phyloP scores from a whole-genome alignment of 2,329 filamentous ascomycete genomes.

The Alternaria viburni region DNA sequence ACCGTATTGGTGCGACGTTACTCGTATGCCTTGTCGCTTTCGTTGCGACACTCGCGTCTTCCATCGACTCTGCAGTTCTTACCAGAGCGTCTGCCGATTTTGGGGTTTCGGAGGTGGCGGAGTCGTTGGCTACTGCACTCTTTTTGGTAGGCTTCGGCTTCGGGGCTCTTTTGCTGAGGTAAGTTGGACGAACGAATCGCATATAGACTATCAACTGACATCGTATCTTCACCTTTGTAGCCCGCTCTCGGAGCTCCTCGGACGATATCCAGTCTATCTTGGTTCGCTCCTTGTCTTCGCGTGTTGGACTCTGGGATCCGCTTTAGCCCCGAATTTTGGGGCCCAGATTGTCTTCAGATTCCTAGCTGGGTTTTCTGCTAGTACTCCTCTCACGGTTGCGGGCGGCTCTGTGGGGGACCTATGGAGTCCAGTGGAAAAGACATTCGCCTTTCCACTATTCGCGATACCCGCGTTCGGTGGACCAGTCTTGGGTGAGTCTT shows the following conservation, averaged over 20 bases:
- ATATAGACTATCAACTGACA: not conserved
- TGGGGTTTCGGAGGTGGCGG: slow-evolving; percentile 51
- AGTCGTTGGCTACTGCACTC: slow-evolving; percentile 55
- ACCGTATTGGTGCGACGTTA: slow-evolving; percentile 7
- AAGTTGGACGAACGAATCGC: not conserved
- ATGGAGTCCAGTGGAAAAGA: slow-evolving; percentile 28
- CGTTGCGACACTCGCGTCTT: slow-evolving; percentile 59
- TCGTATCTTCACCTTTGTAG: not conserved
- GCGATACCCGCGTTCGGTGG: slow-evolving; percentile 22
- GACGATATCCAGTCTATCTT: slow-evolving; percentile 49
- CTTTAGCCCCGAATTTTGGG: slow-evolving; percentile 53
- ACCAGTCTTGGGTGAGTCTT: slow-evolving; percentile 20
- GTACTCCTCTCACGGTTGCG: slow-evolving; percentile 35
- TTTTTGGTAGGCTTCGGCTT: slow-evolving; percentile 59
- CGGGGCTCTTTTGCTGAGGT: slow-evolving; percentile 24
- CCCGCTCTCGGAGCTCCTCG: slow-evolving; percentile 57
- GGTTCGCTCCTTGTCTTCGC: slow-evolving; percentile 30
- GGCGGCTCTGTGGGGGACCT: slow-evolving; percentile 29
- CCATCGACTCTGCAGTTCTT: slow-evolving; percentile 60
- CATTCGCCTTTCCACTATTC: slow-evolving; percentile 35
- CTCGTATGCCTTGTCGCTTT: slow-evolving; percentile 51
- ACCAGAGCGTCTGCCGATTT: slow-evolving; percentile 58
- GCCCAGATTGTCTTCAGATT: slow-evolving; percentile 58
- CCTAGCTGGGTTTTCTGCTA: slow-evolving; percentile 57
- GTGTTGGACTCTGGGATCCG: slow-evolving; percentile 43